Evolutionary conservation across 2,329 filamentous ascomycete species (phyloP).

Genomic region (Aspergillus unguis): DNA sequence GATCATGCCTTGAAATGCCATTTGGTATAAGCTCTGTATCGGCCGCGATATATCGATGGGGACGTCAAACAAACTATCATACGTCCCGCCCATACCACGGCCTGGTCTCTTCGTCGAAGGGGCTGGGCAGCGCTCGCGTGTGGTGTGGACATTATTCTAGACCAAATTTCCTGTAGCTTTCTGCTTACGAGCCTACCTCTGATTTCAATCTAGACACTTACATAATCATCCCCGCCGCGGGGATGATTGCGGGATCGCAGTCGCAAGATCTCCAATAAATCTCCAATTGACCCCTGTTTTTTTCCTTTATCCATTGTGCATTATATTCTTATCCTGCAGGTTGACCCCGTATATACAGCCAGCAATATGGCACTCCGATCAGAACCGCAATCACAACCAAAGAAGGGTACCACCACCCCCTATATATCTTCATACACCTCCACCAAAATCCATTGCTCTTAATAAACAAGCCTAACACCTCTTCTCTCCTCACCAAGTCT

Average conservation of each 20-base stretch:
- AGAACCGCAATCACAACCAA: background rate
- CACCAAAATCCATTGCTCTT: conserved; percentile 69
- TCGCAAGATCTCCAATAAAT: background rate
- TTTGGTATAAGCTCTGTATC: conserved; percentile 51
- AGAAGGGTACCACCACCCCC: conserved; percentile 1
- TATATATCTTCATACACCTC: background rate
- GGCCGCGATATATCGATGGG: conserved; percentile 48
- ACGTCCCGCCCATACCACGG: conserved; percentile 9
- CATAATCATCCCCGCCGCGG: conserved; percentile 1
- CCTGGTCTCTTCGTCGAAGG: background rate
- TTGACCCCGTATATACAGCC: background rate
- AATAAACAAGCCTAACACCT: conserved; percentile 53
- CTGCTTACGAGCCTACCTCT: background rate
- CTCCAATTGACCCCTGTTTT: background rate
- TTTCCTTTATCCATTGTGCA: background rate
- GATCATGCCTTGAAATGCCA: conserved; percentile 49
- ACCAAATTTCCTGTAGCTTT: background rate
- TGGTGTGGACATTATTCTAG: conserved; percentile 9
- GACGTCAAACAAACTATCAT: background rate
- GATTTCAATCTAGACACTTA: background rate
- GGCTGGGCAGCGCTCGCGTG: conserved; percentile 4
- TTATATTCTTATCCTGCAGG: background rate
- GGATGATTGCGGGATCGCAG: background rate
- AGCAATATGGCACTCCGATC: background rate
- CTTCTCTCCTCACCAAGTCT: conserved; percentile 67